Evolutionary conservation across 1,139 yeast genomes (phyloP), one percentile per base, ranked within the genome.

Genomic region (Debaryomyces subglobosus): DNA sequence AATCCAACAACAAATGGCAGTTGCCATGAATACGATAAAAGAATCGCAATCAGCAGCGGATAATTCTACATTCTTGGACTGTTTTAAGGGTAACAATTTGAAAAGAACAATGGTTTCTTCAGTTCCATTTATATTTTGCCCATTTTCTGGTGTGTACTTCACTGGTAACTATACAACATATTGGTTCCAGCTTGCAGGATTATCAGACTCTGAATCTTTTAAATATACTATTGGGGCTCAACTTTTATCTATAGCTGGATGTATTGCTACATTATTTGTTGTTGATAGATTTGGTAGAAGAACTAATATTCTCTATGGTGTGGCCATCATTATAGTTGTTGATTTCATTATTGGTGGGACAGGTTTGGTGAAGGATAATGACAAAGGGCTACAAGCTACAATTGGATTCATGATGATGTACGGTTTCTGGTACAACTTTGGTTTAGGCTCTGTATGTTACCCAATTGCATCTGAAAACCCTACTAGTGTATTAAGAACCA

Each of bases 61-160:
- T 6, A 58, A 63, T 21, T 56, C 68, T 8, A 53, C 67, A 3
- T 75, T 71, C 59, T 42, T 44, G 42, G 81, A 76, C 50, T 72
- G 78, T 48, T 78, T 79, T 68, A 67, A 64, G 52, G 78, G 77
- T 3, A 49, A 60, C 21, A 70, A 77, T 56, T 59, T 67, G 32
- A 67, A 82, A 57, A 71, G 84, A 61, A 79, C 84, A 1, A 76
- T 75, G 57, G 66, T 78, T 47, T 68, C 74, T 25, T 51, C 47
- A 6, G 50, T 53, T 9, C 60, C 66, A 5, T 46, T 68, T 32
- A 23, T 37, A 5, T 25, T 44, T 20, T 42, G 24, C 12, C 44
- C 49, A 8, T 21, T 36, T 23, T 30, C 44, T n/a, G 49, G 49
- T 9, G 39, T 44, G 3, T 20, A 37, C 7, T 47, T 39, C 42